These are phyloP conservation scores for Austroboletus rostrupii DNA, from an alignment of 1,284 basidiomycete genomes.

Conservation along the genomic window DNA sequence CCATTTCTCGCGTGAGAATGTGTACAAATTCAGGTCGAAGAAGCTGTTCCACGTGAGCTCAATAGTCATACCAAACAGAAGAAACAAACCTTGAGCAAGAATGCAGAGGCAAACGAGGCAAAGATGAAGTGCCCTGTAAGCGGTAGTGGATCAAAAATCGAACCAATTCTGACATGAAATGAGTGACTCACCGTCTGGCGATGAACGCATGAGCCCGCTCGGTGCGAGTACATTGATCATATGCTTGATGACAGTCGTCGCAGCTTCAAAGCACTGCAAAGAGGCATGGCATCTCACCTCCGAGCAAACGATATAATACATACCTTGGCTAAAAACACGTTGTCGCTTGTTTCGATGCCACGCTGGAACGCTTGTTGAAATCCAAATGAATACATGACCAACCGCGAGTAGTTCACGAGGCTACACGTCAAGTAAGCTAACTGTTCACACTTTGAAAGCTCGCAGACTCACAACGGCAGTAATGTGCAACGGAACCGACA, in stretches of 20 bases:
- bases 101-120: conserved; percentile 80
- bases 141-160: background rate
- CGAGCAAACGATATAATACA: conserved; percentile 1
- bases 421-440: conserved; percentile 32
- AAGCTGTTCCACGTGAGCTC: conserved; percentile 40
- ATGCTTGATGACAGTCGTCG: conserved; percentile 61
- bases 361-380: conserved; percentile 78
- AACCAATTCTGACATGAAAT: background rate
- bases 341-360: conserved; percentile 59
- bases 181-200: conserved; percentile 63
- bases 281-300: background rate
- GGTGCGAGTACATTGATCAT: conserved; percentile 66
- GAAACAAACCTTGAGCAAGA: conserved; percentile 68
- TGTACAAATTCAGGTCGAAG: conserved; percentile 68
- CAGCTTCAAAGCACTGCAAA: conserved; percentile 59
- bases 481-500: conserved; percentile 63
- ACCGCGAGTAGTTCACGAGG: conserved; percentile 71
- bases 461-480: conserved; percentile 63
- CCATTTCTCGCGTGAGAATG: conserved; percentile 53
- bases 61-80: background rate
- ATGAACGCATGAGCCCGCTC: conserved; percentile 75
- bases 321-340: conserved; percentile 68
- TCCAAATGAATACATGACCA: conserved; percentile 83
- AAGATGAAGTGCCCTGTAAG: conserved; percentile 73
- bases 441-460: no score